Percentiles rank a stretch among this genome's conserved stretches.
Evolutionary conservation across 2,329 filamentous ascomycete species (phyloP).

Genomic region (Aspergillus hortae): DNA sequence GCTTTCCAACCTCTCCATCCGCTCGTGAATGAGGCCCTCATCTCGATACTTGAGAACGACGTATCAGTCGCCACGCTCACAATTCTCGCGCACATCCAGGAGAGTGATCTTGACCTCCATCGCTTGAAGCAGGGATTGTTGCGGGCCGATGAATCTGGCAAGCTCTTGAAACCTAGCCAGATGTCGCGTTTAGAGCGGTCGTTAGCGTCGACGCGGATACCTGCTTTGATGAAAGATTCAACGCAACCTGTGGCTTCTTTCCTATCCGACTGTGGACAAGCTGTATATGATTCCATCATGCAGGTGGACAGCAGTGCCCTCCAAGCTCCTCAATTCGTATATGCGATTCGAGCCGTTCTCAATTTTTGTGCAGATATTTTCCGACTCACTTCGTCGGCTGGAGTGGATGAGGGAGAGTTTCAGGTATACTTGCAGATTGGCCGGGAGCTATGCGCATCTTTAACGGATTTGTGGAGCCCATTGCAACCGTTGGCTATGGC

Average conservation of each 20-base stretch:
- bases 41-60: conserved; percentile 23
- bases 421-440: conserved; percentile 51
- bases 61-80: conserved; percentile 22
- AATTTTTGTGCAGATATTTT: conserved; percentile 50
- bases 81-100: conserved; percentile 33
- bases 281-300: conserved; percentile 34
- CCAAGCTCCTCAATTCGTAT: conserved; percentile 20
- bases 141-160: conserved; percentile 29
- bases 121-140: conserved; percentile 31
- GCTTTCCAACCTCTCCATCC: conserved; percentile 35
- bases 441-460: conserved; percentile 31
- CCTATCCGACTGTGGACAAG: conserved; percentile 35
- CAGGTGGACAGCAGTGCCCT: conserved; percentile 24
- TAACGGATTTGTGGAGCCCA: conserved; percentile 22
- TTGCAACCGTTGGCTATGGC: conserved; percentile 25
- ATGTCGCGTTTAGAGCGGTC: conserved; percentile 42
- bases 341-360: conserved; percentile 31
- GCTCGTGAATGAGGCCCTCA: conserved; percentile 38
- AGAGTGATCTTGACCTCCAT: conserved; percentile 35
- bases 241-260: conserved; percentile 39
- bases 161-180: conserved; percentile 37
- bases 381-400: conserved; percentile 35
- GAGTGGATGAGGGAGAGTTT: conserved; percentile 52
- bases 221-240: conserved; percentile 39
- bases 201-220: conserved; percentile 37